Conservation (phyloP, 2,329 filamentous ascomycete species). For the Fusarium sp. region DNA sequence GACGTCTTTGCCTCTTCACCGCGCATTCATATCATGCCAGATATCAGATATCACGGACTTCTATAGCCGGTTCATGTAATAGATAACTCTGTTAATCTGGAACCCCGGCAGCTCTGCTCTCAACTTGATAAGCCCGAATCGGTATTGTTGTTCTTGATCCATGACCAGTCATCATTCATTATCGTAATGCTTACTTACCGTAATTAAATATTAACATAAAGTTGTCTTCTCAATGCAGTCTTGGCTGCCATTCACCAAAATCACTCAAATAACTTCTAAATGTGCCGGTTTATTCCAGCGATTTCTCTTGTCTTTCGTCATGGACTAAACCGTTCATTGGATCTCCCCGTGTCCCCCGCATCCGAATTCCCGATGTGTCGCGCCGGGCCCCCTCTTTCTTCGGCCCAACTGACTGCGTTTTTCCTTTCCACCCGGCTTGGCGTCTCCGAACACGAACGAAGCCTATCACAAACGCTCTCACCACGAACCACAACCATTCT, state of each 20-base stretch:
- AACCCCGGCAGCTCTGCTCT: neutral
- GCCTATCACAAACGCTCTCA: constrained; percentile 31
- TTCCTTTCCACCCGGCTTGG: constrained; percentile 35
- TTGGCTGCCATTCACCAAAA: neutral
- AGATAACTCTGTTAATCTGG: constrained; percentile 3
- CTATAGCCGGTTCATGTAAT: neutral
- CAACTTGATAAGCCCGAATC: neutral
- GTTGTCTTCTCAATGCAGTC: neutral
- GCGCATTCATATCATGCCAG: constrained; percentile 23
- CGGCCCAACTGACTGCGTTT: constrained; percentile 27
- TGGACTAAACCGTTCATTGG: constrained; percentile 8
- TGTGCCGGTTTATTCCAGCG: constrained; percentile 26
- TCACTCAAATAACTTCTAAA: constrained; percentile 5
- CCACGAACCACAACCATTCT: constrained; percentile 28
- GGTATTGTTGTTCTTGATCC: neutral
- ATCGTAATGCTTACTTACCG: neutral
- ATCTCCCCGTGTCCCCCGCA: constrained; percentile 29
- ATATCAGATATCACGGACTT: neutral
- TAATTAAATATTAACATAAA: neutral
- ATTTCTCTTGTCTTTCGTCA: constrained; percentile 43
- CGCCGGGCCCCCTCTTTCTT: constrained; percentile 26
- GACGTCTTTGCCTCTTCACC: constrained; percentile 35
- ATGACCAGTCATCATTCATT: neutral
- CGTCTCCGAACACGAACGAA: constrained; percentile 25
- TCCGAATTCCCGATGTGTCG: constrained; percentile 33